Conservation (phyloP, 2,329 filamentous ascomycete genomes). For the Fusarium musae region DNA sequence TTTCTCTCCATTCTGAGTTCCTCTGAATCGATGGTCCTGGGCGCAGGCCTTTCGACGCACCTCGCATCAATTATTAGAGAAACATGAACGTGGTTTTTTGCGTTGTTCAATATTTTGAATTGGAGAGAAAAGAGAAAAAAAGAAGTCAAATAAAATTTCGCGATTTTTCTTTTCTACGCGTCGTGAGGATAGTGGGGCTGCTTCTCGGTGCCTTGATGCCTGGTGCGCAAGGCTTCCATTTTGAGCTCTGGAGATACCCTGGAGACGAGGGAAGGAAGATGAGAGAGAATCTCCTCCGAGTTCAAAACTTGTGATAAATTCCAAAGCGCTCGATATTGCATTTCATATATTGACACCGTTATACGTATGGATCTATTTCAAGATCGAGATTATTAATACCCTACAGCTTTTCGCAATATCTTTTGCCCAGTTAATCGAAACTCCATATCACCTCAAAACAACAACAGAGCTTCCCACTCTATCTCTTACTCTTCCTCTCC, state of each 20-base stretch:
- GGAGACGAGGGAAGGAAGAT: neutral
- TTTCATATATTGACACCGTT: too few species aligned
- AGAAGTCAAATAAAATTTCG: conserved; percentile 19
- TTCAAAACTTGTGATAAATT: too few species aligned
- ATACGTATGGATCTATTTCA: too few species aligned
- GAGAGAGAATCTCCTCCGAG: too few species aligned
- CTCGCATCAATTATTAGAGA: conserved; percentile 58
- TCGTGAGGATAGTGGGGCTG: conserved; percentile 34
- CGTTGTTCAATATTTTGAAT: conserved; percentile 59
- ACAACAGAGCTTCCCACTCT: too few species aligned
- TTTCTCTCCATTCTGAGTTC: conserved; percentile 64
- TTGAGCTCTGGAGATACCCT: neutral
- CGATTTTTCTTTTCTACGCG: conserved; percentile 31
- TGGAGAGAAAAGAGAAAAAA: conserved; percentile 42
- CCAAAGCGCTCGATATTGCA: too few species aligned
- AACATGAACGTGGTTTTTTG: conserved; percentile 59
- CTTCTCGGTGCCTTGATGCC: conserved; percentile 27
- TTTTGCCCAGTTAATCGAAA: too few species aligned
- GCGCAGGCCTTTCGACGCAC: conserved; percentile 53
- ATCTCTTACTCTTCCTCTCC: too few species aligned
- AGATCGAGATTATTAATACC: too few species aligned
- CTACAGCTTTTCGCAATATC: too few species aligned
- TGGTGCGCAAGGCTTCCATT: conserved; percentile 28
- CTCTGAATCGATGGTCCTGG: conserved; percentile 61
- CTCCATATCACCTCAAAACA: too few species aligned